phyloP scores from a whole-genome alignment of 176 grass and related monocot species.

The Tillandsia fasciculata region DNA sequence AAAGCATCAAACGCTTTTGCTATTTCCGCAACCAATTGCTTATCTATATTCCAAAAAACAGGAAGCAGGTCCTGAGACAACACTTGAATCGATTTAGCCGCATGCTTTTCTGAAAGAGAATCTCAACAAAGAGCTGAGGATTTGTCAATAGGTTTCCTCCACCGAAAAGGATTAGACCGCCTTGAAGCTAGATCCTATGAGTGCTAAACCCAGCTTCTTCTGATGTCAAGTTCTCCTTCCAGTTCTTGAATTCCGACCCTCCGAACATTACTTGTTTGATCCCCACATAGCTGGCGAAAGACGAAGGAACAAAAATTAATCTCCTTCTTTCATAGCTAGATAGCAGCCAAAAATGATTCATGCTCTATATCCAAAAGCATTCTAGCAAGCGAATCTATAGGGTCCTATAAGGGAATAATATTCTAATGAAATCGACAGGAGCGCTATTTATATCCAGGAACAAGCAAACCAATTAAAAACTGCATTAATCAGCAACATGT shows the following conservation, averaged over 20 bases:
- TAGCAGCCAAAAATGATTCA: too few relatives aligned
- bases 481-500: background rate
- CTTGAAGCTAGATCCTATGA: conserved; percentile 49
- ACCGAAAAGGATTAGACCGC: background rate
- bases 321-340: conserved; percentile 1
- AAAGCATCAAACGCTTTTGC: too few relatives aligned
- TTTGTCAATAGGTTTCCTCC: background rate
- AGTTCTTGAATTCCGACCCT: conserved; percentile 62
- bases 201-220: conserved; percentile 68
- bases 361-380: too few relatives aligned
- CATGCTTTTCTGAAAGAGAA: background rate
- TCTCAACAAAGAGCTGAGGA: background rate
- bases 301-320: conserved; percentile 24
- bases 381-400: too few relatives aligned
- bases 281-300: conserved; percentile 58
- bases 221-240: conserved; percentile 60
- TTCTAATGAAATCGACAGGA: too few relatives aligned
- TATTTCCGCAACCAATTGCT: too few relatives aligned
- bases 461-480: background rate
- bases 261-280: conserved; percentile 88
- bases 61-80: background rate
- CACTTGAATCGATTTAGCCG: background rate
- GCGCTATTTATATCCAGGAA: background rate
- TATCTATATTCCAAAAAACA: too few relatives aligned
- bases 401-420: too few relatives aligned